A percentile compares a stretch with the other conserved stretches of the same genome.
Evolutionary conservation across 768 basidiomycete species (phyloP).

Genomic region (Phylloporus arenicola): DNA sequence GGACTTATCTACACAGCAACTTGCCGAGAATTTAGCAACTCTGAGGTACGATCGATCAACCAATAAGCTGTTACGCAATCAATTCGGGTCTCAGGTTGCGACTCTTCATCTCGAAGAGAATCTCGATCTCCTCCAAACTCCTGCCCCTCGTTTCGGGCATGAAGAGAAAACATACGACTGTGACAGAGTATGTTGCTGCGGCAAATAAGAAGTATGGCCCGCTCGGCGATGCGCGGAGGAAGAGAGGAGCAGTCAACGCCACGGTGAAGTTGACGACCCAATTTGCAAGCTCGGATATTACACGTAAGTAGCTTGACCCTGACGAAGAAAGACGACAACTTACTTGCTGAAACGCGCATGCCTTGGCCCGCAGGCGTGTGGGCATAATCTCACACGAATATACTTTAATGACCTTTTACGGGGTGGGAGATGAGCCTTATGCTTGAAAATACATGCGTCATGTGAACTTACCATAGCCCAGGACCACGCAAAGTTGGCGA

Average conservation of each 20-base stretch:
- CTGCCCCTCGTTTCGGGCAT: constrained; percentile 43
- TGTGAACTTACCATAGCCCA: constrained; percentile 37
- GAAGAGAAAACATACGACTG: constrained; percentile 34
- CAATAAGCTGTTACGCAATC: neutral
- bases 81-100: neutral
- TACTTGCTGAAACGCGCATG: constrained; percentile 40
- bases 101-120: constrained; percentile 6
- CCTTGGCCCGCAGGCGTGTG: constrained; percentile 40
- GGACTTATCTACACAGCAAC: neutral
- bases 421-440: neutral
- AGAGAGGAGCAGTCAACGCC: constrained; percentile 43
- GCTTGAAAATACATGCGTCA: neutral
- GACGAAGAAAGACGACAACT: constrained; percentile 5
- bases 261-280: constrained; percentile 39
- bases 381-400: constrained; percentile 46
- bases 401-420: constrained; percentile 31
- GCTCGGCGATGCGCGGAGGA: constrained; percentile 39
- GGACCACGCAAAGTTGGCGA: constrained; percentile 37
- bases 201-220: constrained; percentile 47
- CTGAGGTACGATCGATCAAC: neutral
- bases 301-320: constrained; percentile 2
- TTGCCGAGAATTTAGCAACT: neutral
- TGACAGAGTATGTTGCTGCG: constrained; percentile 32
- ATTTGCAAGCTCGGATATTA: constrained; percentile 17
- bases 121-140: constrained; percentile 39